A percentile compares a stretch with the other conserved stretches of the same genome.
Evolutionary conservation across 2,329 filamentous ascomycete genomes (phyloP).

Genomic region (Pyrenophora tritici-repentis): DNA sequence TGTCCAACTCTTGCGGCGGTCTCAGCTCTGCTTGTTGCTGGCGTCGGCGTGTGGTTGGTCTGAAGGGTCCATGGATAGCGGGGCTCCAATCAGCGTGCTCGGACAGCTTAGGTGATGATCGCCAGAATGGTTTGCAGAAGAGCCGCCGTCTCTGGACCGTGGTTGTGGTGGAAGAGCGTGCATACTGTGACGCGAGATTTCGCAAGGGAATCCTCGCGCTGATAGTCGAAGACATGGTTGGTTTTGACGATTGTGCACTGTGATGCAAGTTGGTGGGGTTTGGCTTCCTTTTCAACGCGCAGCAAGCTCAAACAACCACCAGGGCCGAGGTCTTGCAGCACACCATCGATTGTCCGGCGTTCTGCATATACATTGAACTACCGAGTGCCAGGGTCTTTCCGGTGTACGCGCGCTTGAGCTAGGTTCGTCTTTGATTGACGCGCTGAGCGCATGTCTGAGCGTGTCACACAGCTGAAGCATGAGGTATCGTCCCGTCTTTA

Average conservation of each 20-base stretch:
- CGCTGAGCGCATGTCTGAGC: conserved; percentile 66
- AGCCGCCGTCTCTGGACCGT: conserved; percentile 14
- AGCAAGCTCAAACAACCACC: conserved; percentile 19
- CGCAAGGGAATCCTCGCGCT: conserved; percentile 20
- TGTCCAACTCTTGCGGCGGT: conserved; percentile 18
- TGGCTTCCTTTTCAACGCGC: conserved; percentile 24
- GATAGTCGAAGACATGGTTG: conserved; percentile 37
- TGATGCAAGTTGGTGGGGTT: conserved; percentile 16
- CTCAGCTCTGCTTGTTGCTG: conserved; percentile 22
- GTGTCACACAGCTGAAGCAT: conserved; percentile 69
- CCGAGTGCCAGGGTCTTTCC: conserved; percentile 19
- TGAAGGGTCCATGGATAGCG: conserved; percentile 26
- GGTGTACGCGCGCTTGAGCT: conserved; percentile 11
- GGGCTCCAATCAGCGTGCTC: conserved; percentile 27
- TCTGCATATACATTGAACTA: conserved; percentile 10
- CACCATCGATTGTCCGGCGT: conserved; percentile 22
- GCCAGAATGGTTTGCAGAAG: conserved; percentile 27
- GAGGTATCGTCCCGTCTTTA: conserved; percentile 55
- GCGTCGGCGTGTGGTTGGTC: conserved; percentile 23
- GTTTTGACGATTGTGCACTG: conserved; percentile 10
- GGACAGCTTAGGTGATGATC: conserved; percentile 20
- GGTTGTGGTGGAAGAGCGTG: background rate
- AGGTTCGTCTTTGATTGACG: conserved; percentile 27
- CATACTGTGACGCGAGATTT: background rate
- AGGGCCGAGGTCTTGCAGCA: conserved; percentile 21